Evolutionary conservation across 179 eudicot species (phyloP), one percentile per base, ranked within the genome.

Genomic region (Vitellaria paradoxa): DNA sequence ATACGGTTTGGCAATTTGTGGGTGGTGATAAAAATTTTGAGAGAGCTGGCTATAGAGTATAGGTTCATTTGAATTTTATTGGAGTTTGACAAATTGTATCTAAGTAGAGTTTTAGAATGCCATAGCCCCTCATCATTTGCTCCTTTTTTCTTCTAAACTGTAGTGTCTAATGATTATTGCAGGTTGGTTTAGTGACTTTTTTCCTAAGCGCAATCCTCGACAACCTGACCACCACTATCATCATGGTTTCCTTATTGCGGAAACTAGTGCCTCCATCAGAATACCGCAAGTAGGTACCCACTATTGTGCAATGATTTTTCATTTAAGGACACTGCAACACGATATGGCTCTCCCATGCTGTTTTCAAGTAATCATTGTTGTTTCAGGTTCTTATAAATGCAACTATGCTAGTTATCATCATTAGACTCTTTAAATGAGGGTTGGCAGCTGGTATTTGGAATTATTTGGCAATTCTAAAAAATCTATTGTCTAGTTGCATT

Each of bases 171-270:
- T 70, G n/a, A 61, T 67, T 24, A 50, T 65, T 68, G 88, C 99
- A 95, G 99, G 84, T 95, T 79, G 99, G 98, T 73, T 88, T 93
- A 78, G 96, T 95, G 72, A 91, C 99, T 69, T 95, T 95, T 84
- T 90, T 91, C 86, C 90, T 95, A 68, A 95, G 99, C 84, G 57
- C 99, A 70, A 80, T 95, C 65, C 98, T 94, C 72, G 98, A 92
- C 91, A 94, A 92, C 84, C 86, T 94, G 88, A 94, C 98, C 75
- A 88, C 96, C 71, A 95, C 99, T 53, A 95, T 95, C 66, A 93
- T 95, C 82, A 95, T 95, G 99, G 97, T 95, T 70, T 93, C 99
- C 63, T 83, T 95, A 76, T 80, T 95, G 81, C 89, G 98, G 85
- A 95, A 93, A 77, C 84, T 95, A 74, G 91, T 93, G 57, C 97